phyloP scores from a whole-genome alignment of 768 basidiomycete genomes.

The Boletus reticulatus region DNA sequence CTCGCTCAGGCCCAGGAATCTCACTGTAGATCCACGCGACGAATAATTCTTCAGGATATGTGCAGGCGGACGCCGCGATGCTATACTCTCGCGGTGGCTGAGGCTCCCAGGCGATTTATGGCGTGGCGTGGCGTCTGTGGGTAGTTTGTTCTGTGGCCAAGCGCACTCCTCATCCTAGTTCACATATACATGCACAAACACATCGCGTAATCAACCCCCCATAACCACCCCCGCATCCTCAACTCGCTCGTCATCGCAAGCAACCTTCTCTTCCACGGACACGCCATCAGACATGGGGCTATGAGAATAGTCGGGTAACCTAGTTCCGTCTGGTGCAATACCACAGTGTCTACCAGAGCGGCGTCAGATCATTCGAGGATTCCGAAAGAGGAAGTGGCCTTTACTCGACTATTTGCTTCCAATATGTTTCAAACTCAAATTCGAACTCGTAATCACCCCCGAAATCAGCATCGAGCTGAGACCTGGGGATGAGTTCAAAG shows the following conservation, averaged over 20 bases:
- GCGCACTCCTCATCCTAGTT: background rate
- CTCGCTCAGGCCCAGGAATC: conserved; percentile 20
- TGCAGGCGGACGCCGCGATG: conserved; percentile 5
- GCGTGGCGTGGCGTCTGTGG: conserved; percentile 25
- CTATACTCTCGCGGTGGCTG: conserved; percentile 18
- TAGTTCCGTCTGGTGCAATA: conserved; percentile 54
- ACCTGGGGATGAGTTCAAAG: conserved; percentile 65
- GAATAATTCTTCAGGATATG: background rate
- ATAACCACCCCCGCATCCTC: background rate
- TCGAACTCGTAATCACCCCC: conserved; percentile 74
- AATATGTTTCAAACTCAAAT: conserved; percentile 73
- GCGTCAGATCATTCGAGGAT: background rate
- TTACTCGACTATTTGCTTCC: conserved; percentile 74
- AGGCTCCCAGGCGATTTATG: conserved; percentile 25
- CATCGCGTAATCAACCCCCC: conserved; percentile 22
- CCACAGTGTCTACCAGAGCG: conserved; percentile 47
- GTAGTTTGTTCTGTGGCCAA: conserved; percentile 17
- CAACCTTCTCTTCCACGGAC: background rate
- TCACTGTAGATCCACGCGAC: conserved; percentile 2
- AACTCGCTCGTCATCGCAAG: background rate
- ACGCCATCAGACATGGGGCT: conserved; percentile 8
- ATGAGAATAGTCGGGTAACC: conserved; percentile 34
- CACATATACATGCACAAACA: conserved; percentile 22
- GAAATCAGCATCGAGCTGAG: conserved; percentile 81
- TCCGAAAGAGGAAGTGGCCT: conserved; percentile 15